Conservation (phyloP, 148 eudicot genomes). For the Camellia sinensis region DNA sequence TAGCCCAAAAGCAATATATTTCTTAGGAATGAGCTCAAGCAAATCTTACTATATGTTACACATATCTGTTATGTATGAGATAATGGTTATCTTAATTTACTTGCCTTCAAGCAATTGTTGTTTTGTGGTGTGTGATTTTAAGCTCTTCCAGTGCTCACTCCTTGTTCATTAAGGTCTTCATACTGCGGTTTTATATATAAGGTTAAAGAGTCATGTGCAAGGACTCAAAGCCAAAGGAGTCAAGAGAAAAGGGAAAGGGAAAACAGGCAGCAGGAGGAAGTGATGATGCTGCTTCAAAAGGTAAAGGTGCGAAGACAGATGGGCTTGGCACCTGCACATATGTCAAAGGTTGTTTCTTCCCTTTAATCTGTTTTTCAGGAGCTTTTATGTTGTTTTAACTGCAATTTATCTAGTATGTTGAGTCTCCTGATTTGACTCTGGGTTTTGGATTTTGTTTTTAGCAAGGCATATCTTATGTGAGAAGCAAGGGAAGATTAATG, state of each 20-base stretch:
- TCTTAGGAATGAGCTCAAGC: neutral
- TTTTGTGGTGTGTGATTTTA: neutral
- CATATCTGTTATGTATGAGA: neutral
- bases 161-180: neutral
- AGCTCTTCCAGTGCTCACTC: neutral
- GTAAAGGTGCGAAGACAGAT: slow-evolving; percentile 47
- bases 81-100: neutral
- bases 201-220: slow-evolving; percentile 60
- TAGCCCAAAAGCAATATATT: neutral
- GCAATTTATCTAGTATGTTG: too few species aligned
- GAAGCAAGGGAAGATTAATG: slow-evolving; percentile 97
- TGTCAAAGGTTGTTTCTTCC: too few species aligned
- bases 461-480: slow-evolving; percentile 95
- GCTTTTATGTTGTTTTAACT: too few species aligned
- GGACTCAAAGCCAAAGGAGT: slow-evolving; percentile 63
- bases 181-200: neutral
- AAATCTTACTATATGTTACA: neutral
- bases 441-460: slow-evolving; percentile 5
- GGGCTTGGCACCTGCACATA: too few species aligned
- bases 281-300: slow-evolving; percentile 76
- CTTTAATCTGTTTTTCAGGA: too few species aligned
- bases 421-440: too few species aligned
- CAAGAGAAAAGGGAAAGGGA: slow-evolving; percentile 90
- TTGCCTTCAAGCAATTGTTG: neutral
- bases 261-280: slow-evolving; percentile 71